These are phyloP conservation scores for Recurvomyces mirabilis DNA, from an alignment of 495 filamentous ascomycete species.

Conservation along the genomic window DNA sequence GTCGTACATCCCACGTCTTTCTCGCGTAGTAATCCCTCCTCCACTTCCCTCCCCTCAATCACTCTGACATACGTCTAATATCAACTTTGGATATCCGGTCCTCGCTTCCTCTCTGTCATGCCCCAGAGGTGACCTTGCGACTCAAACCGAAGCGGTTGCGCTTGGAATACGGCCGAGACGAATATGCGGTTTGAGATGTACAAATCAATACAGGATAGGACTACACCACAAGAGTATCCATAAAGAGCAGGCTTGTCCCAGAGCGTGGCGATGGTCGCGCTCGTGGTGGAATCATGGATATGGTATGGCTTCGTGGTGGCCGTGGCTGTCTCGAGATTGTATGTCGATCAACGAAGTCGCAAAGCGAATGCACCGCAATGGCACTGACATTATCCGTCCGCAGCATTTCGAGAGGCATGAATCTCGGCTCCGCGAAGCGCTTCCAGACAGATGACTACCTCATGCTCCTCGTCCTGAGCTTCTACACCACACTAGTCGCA, in stretches of 20 bases:
- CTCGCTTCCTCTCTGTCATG: too few relatives aligned
- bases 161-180: not conserved
- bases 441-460: slow-evolving; percentile 49
- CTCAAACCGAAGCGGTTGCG: too few relatives aligned
- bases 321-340: slow-evolving; percentile 35
- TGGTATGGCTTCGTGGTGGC: slow-evolving; percentile 36
- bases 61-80: too few relatives aligned
- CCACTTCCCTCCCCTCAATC: too few relatives aligned
- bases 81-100: too few relatives aligned
- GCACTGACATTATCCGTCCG: not conserved
- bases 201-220: slow-evolving; percentile 1
- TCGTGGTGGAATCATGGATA: slow-evolving; percentile 39
- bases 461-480: slow-evolving; percentile 43
- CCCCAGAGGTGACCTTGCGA: too few relatives aligned
- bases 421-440: slow-evolving; percentile 35
- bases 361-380: slow-evolving; percentile 25
- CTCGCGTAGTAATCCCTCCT: too few relatives aligned
- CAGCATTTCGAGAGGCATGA: slow-evolving; percentile 28
- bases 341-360: slow-evolving; percentile 12
- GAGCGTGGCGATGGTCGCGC: slow-evolving; percentile 22
- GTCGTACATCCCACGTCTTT: too few relatives aligned
- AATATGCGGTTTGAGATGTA: not conserved
- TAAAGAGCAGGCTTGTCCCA: not conserved
- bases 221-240: slow-evolving; percentile 10
- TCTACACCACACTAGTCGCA: slow-evolving; percentile 45